These are phyloP conservation scores for Clonostachys chloroleuca DNA, from an alignment of 2,329 filamentous ascomycete species.

Conservation along the genomic window DNA sequence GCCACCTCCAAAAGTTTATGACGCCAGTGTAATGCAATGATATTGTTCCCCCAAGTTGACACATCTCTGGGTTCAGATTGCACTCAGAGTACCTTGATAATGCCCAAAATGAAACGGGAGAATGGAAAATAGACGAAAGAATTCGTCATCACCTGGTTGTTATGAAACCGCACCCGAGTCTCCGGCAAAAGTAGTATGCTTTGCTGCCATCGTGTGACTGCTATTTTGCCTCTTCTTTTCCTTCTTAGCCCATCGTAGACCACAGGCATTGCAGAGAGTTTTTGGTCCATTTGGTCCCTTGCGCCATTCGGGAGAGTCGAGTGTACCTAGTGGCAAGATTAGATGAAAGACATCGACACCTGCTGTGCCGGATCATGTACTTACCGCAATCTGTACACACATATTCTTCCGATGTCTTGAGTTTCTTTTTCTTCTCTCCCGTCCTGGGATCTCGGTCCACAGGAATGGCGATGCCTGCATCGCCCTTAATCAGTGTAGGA, in stretches of 20 bases:
- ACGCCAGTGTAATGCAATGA: too few species aligned
- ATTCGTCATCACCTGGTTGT: too few species aligned
- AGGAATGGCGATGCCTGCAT: conserved; percentile 81
- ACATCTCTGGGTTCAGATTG: too few species aligned
- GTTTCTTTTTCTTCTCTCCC: conserved; percentile 82
- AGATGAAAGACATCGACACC: not conserved
- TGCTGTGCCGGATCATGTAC: conserved; percentile 14
- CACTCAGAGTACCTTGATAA: too few species aligned
- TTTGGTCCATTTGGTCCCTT: conserved; percentile 92
- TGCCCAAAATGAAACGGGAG: too few species aligned
- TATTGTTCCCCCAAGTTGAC: too few species aligned
- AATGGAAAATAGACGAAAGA: too few species aligned
- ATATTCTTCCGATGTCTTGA: conserved; percentile 82
- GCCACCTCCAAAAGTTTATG: too few species aligned
- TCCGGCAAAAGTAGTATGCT: too few species aligned
- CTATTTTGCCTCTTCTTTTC: conserved; percentile 61
- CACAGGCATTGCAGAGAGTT: conserved; percentile 93
- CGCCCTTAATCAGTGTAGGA: conserved; percentile 76
- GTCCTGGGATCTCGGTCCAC: conserved; percentile 69
- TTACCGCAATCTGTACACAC: conserved; percentile 89
- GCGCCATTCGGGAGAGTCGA: conserved; percentile 93
- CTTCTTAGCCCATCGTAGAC: conserved; percentile 71
- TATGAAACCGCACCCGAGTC: too few species aligned
- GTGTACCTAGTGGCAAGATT: conserved; percentile 50
- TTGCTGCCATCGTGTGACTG: conserved; percentile 10